A percentile compares a stretch with the other conserved stretches of the same genome.
These are phyloP conservation scores for Gymnopus androsaceus DNA, from an alignment of 1,284 basidiomycete genomes.

Conservation along the genomic window DNA sequence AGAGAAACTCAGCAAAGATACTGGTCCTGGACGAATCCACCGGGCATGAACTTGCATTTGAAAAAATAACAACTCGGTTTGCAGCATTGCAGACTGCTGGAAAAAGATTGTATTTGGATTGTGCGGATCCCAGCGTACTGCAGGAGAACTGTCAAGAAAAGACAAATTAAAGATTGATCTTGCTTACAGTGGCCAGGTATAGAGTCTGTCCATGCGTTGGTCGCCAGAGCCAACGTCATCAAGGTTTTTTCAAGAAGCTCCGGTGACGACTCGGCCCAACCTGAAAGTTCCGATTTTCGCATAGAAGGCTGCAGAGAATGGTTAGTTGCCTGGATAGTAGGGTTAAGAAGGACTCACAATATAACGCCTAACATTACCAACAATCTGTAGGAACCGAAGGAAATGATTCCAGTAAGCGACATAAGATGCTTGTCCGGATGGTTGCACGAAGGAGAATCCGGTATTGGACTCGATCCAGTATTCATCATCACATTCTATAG, in stretches of 20 bases:
- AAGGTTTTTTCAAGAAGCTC: slow-evolving; percentile 54
- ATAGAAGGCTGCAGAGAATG: slow-evolving; percentile 49
- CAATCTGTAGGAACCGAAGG: slow-evolving; percentile 7
- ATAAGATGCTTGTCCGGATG: not conserved
- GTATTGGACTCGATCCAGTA: slow-evolving; percentile 48
- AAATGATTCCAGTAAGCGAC: slow-evolving; percentile 11
- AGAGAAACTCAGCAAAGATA: slow-evolving; percentile 38
- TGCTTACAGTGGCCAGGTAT: slow-evolving; percentile 50
- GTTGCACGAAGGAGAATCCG: slow-evolving; percentile 6
- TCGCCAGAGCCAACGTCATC: slow-evolving; percentile 55
- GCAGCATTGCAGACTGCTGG: slow-evolving; percentile 60
- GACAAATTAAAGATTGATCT: not conserved
- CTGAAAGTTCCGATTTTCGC: slow-evolving; percentile 46
- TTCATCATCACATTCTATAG: slow-evolving; percentile 61
- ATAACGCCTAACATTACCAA: not conserved
- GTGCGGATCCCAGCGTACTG: slow-evolving; percentile 66
- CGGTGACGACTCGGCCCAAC: slow-evolving; percentile 41
- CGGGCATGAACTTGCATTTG: slow-evolving; percentile 58
- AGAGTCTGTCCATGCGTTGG: slow-evolving; percentile 62
- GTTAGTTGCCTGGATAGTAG: no score
- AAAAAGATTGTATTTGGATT: slow-evolving; percentile 51
- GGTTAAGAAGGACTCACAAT: slow-evolving; percentile 3
- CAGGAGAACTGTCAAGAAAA: not conserved
- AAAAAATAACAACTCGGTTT: slow-evolving; percentile 57
- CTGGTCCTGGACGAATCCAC: slow-evolving; percentile 40